These are phyloP conservation scores for Myriosclerotinia scirpicola DNA, from an alignment of 2,329 filamentous ascomycete species.

Conservation along the genomic window DNA sequence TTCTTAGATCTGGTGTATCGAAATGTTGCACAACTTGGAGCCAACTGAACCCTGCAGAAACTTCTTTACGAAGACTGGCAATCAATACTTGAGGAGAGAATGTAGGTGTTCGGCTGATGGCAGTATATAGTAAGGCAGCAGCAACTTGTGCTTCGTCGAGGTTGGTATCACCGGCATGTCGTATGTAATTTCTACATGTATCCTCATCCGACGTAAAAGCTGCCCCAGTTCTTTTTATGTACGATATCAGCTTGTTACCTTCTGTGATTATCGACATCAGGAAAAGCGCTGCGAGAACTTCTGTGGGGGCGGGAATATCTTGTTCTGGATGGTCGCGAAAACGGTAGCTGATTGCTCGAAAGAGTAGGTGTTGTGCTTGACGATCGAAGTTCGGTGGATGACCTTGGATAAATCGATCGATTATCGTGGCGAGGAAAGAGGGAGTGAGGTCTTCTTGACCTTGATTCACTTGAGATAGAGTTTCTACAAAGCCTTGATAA, in stretches of 20 bases:
- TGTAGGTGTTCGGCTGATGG: constrained; percentile 56
- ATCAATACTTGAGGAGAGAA: constrained; percentile 58
- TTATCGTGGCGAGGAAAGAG: constrained; percentile 72
- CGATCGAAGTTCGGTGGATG: constrained; percentile 85
- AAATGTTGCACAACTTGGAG: constrained; percentile 74
- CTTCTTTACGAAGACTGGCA: constrained; percentile 60
- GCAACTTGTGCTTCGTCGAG: constrained; percentile 82
- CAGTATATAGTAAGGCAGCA: constrained; percentile 68
- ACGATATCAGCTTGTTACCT: constrained; percentile 58
- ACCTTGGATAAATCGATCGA: constrained; percentile 84
- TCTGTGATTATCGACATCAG: constrained; percentile 65
- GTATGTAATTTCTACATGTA: constrained; percentile 55
- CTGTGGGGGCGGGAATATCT: constrained; percentile 65
- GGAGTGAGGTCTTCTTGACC: constrained; percentile 66
- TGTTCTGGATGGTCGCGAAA: constrained; percentile 52
- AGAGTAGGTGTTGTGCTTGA: constrained; percentile 67
- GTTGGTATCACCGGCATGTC: constrained; percentile 56
- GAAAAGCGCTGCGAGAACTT: constrained; percentile 69
- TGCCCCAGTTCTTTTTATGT: constrained; percentile 72
- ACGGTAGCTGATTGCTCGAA: constrained; percentile 61
- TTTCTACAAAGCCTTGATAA: constrained; percentile 73
- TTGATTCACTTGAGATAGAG: constrained; percentile 64
- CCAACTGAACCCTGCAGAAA: constrained; percentile 67
- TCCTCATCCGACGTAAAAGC: constrained; percentile 77
- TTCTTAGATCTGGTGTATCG: constrained; percentile 72